Base-by-base conservation (phyloP, 345 rosid genomes). In the Balakata baccata region DNA sequence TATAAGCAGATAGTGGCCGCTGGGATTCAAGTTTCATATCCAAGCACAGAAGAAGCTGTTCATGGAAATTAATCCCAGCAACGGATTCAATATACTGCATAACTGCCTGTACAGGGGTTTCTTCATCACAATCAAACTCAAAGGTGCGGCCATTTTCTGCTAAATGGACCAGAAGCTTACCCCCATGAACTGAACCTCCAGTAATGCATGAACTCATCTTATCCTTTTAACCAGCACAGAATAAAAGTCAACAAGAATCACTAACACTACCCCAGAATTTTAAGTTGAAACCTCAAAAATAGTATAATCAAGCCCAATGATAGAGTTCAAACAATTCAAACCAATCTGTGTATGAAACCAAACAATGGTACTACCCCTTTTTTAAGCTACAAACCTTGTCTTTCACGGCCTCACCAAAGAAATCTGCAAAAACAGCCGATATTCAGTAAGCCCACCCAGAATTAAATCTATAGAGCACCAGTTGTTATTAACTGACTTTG, bases 11-110 rank as follows among this genome's bases (percentile, higher is more conserved):
- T 49, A 96, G 92, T 34, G 73, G 83, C 84, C 80, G 86, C 45
- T 90, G 96, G 1, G 98, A 84, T 75, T 93, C 98, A 17, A 96
- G 94, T 70, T 89, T 96, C 87, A 86, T 84, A 67, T 93, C 97
- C 64, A 81, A 73, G 46, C 98, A 88, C 61, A 96, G 89, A 81
- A 93, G 84, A 73, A 92, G 94, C 82, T 96, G 99, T 69, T 96
- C 99, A 18, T 70, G 79, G 79, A 86, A 81, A 79, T 52, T 76
- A 38, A 93, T 85, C 72, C 89, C 87, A 0, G 97, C 70, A 34
- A 67, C 84, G 0, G 92, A 80, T 83, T 90, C 87, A 20, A 91
- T 84, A 49, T 65, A 71, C 70, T 86, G 88, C 96, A 95, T 91
- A 53, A 95, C 94, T 8, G 82, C 79, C 67, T 90, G 97, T 60